Base-by-base conservation (phyloP, 2,329 filamentous ascomycete species). In the Metarhizium sp. region DNA sequence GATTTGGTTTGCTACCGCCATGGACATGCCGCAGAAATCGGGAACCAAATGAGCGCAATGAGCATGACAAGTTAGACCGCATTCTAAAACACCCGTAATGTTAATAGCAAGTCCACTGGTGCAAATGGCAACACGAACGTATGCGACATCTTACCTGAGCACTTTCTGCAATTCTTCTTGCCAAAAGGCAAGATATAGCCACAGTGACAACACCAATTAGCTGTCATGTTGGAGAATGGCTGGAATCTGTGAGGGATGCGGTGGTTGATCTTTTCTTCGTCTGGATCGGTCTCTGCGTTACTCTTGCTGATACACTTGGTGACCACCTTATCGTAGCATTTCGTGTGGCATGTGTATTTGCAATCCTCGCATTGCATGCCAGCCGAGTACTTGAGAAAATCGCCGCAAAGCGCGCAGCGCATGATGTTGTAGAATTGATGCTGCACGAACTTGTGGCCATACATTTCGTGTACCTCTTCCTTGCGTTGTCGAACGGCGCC, bases 371-470 rank as follows among this genome's bases (percentile, higher is more conserved):
- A 99, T 75, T 99, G 94, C 92, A 99, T 99, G 59, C 94, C 94
- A 25, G 94, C 90, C 51, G 92, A 95, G 70, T 97, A 97, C 69
- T 97, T 99, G 74, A 99, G 86, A 67, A 99, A 97, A 63, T 99
- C 94, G 58, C 92, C 94, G 69, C 94, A 99, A 40, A 97, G 84
- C 14, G 94, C 94, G 73, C 94, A 99, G 59, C 94, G 92, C 94
- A 99, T 99, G 68, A 99, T 96, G 79, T 97, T 99, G 85, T 97
- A 99, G 73, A 99, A 99, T 71, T 96, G 94, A 70, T 96, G 92
- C 67, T 94, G 89, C 55, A 97, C 87, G 68, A 99, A 99, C 75
- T 97, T 99, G 85, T 99, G 94, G 51, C 94, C 94, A 69, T 96
- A 96, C 78, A 96, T 96, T 75, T 99, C 94, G 74, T 96, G 90